phyloP scores from a whole-genome alignment of 805 yeast species.

The Saturnispora sekii region DNA sequence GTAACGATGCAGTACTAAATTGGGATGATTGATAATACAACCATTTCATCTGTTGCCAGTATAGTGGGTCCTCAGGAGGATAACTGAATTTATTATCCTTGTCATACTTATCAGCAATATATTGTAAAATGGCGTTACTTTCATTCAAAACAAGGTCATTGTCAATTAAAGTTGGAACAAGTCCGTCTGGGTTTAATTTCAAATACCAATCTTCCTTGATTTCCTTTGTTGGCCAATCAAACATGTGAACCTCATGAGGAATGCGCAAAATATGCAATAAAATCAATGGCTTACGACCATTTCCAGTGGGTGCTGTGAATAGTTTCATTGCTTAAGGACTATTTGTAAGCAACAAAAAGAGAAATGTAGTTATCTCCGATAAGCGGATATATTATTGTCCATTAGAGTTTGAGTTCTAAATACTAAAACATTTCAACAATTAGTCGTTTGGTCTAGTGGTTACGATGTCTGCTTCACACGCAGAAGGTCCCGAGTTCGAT shows the following conservation, averaged over 20 bases:
- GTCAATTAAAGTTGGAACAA: constrained; percentile 41
- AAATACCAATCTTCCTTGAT: constrained; percentile 38
- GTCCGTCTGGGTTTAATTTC: constrained; percentile 47
- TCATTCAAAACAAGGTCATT: constrained; percentile 34
- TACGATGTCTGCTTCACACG: constrained; percentile 34
- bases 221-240: neutral
- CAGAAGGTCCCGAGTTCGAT: constrained; percentile 34
- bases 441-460: constrained; percentile 33
- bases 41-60: constrained; percentile 43
- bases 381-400: too few species aligned
- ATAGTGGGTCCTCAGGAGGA: constrained; percentile 28
- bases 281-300: constrained; percentile 31
- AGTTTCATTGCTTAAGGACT: constrained; percentile 11
- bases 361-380: too few species aligned
- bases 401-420: neutral
- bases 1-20: neutral
- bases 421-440: constrained; percentile 1
- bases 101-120: constrained; percentile 50
- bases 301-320: constrained; percentile 33
- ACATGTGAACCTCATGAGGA: constrained; percentile 28
- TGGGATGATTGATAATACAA: constrained; percentile 15
- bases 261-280: constrained; percentile 31
- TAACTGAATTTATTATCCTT: constrained; percentile 36
- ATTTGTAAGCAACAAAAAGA: too few species aligned
- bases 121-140: constrained; percentile 48